phyloP scores from a whole-genome alignment of 768 basidiomycete species.

The Suillus occidentalis region DNA sequence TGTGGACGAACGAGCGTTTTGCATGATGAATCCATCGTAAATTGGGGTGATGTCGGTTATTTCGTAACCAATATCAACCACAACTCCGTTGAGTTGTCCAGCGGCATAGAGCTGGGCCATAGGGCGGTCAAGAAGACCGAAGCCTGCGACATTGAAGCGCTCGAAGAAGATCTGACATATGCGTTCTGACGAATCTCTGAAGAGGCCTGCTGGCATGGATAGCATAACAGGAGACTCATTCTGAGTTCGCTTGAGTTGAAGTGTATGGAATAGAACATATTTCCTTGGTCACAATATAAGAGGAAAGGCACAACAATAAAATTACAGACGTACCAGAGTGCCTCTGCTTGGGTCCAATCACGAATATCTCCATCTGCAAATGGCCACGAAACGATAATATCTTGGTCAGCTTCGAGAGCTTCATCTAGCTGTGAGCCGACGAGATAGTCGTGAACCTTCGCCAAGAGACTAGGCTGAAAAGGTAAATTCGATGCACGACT shows the following conservation, averaged over 20 bases:
- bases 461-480: slow-evolving; percentile 41
- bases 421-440: slow-evolving; percentile 82
- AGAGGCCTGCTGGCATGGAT: slow-evolving; percentile 63
- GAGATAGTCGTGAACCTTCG: slow-evolving; percentile 74
- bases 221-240: slow-evolving; percentile 88
- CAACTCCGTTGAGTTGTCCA: slow-evolving; percentile 68
- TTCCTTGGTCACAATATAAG: slow-evolving; percentile 55
- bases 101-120: slow-evolving; percentile 82
- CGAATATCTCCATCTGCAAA: slow-evolving; percentile 70
- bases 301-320: neutral
- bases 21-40: slow-evolving; percentile 67
- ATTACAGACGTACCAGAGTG: slow-evolving; percentile 68
- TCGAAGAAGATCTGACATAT: slow-evolving; percentile 89
- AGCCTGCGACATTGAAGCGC: slow-evolving; percentile 85
- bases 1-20: slow-evolving; percentile 54
- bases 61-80: slow-evolving; percentile 79
- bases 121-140: slow-evolving; percentile 79
- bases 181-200: slow-evolving; percentile 66
- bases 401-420: slow-evolving; percentile 70
- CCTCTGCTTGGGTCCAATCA: slow-evolving; percentile 87
- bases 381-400: slow-evolving; percentile 78
- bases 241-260: slow-evolving; percentile 77
- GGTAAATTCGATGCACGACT: slow-evolving; percentile 50
- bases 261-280: slow-evolving; percentile 71
- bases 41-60: slow-evolving; percentile 78